Evolutionary conservation across 441 rosid species (phyloP).

Genomic region (Eutrema salsugineum): DNA sequence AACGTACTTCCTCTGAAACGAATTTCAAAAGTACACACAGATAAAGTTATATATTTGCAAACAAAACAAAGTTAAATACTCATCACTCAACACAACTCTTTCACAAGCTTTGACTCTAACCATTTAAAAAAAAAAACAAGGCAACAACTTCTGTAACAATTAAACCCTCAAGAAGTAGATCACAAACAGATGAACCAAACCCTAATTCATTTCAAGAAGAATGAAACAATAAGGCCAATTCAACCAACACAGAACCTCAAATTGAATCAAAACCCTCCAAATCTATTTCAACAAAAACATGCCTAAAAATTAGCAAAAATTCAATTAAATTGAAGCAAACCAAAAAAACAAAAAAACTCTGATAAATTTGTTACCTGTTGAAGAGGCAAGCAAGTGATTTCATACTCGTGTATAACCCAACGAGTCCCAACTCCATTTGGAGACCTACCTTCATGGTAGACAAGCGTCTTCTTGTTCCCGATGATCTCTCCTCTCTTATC

Average conservation of each 20-base stretch:
- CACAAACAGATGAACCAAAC: neutral
- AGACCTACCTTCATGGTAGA: neutral
- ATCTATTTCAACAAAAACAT: neutral
- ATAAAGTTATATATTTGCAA: neutral
- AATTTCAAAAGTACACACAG: neutral
- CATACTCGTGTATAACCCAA: constrained; percentile 28
- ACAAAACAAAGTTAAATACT: neutral
- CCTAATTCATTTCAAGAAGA: neutral
- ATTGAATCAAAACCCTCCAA: neutral
- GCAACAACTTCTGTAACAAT: too few relatives aligned
- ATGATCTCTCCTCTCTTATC: constrained; percentile 24
- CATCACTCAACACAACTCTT: neutral
- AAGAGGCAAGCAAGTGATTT: constrained; percentile 16
- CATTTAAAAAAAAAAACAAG: too few relatives aligned
- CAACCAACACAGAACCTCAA: neutral
- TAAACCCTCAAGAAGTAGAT: neutral
- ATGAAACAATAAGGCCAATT: neutral
- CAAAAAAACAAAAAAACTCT: neutral
- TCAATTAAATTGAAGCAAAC: neutral
- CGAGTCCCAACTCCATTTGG: constrained; percentile 16
- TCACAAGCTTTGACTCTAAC: too few relatives aligned
- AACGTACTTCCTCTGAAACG: constrained; percentile 3
- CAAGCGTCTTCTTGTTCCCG: constrained; percentile 27
- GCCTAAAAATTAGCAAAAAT: neutral
- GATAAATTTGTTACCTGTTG: neutral